Conservation (phyloP, 108 stramenopile genomes). For the Mayamaea pseudoterrestris region DNA sequence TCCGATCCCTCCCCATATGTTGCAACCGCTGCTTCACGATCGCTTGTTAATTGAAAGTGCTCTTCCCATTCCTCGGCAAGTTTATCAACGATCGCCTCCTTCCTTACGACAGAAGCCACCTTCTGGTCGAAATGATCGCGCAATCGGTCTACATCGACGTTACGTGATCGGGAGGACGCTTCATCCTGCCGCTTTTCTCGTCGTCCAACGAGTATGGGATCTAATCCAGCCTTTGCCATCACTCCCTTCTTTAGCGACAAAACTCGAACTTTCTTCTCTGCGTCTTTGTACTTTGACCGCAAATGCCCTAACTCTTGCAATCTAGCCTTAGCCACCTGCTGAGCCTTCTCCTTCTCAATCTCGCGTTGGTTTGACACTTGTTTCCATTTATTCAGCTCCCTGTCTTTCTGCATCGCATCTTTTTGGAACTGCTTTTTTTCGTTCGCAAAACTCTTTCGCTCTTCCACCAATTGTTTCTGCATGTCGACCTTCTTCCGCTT, state of each 20-base stretch:
- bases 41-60: slow-evolving; percentile 30
- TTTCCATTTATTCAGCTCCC: slow-evolving; percentile 26
- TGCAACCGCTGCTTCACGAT: slow-evolving; percentile 10
- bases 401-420: slow-evolving; percentile 32
- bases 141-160: slow-evolving; percentile 11
- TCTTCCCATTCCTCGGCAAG: slow-evolving; percentile 63
- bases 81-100: slow-evolving; percentile 48
- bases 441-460: slow-evolving; percentile 21
- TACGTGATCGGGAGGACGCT: neutral
- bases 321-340: slow-evolving; percentile 38
- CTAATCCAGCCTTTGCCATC: slow-evolving; percentile 49
- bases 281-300: slow-evolving; percentile 50
- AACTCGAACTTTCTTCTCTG: slow-evolving; percentile 49
- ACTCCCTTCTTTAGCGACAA: slow-evolving; percentile 47
- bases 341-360: slow-evolving; percentile 42
- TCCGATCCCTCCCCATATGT: slow-evolving; percentile 1
- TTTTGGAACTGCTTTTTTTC: slow-evolving; percentile 39
- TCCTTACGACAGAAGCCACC: slow-evolving; percentile 34
- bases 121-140: slow-evolving; percentile 45
- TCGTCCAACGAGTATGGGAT: slow-evolving; percentile 44
- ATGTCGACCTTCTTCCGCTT: slow-evolving; percentile 35
- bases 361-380: slow-evolving; percentile 17
- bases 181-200: slow-evolving; percentile 7
- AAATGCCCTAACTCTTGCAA: slow-evolving; percentile 25
- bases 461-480: slow-evolving; percentile 29